These are phyloP conservation scores for Dunaliella sp. DNA, from an alignment of 139 green algal species.

Conservation along the genomic window DNA sequence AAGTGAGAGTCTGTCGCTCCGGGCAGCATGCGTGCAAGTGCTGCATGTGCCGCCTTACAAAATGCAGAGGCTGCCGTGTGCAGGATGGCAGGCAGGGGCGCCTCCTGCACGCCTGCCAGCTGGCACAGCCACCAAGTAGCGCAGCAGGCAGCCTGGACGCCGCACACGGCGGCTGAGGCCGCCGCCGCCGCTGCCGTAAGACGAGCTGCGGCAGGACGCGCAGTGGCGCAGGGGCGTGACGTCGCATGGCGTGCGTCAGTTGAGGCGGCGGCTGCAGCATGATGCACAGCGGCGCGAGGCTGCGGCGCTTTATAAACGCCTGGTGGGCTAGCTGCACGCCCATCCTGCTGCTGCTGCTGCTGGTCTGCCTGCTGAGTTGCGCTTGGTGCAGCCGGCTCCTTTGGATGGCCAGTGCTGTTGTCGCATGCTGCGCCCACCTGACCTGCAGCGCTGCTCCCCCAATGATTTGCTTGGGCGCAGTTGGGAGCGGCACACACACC, in stretches of 20 bases:
- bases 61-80: too few species aligned
- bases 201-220: neutral
- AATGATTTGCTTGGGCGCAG: too few species aligned
- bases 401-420: neutral
- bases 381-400: neutral
- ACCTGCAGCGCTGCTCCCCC: too few species aligned
- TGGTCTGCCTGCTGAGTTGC: neutral
- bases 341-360: too few species aligned
- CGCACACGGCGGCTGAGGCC: neutral
- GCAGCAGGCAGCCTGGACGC: neutral
- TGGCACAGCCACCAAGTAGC: constrained; percentile 3
- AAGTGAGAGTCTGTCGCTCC: too few species aligned
- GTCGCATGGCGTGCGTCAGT: too few species aligned
- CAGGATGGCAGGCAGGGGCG: constrained; percentile 3
- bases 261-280: neutral
- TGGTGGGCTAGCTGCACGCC: too few species aligned
- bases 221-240: neutral
- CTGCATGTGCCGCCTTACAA: too few species aligned
- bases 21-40: too few species aligned
- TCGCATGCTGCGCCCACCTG: neutral
- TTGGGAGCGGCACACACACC: too few species aligned
- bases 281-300: too few species aligned
- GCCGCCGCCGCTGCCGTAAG: neutral
- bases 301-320: too few species aligned
- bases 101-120: neutral